Evolutionary conservation across 2,329 filamentous ascomycete species (phyloP).

Genomic region (Apiospora sp.): DNA sequence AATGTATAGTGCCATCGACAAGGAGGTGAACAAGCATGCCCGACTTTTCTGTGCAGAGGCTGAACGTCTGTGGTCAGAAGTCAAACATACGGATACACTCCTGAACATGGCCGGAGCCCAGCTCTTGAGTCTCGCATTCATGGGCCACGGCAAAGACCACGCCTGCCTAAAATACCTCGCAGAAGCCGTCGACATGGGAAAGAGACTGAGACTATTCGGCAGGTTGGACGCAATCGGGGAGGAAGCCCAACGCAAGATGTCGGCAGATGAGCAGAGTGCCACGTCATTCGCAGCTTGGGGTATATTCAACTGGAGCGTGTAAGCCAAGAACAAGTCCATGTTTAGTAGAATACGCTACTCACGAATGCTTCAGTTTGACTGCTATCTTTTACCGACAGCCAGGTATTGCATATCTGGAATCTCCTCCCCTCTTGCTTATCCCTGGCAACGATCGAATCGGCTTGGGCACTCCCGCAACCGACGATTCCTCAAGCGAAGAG

Average conservation of each 20-base stretch:
- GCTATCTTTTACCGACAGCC: conserved; percentile 45
- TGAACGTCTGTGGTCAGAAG: conserved; percentile 36
- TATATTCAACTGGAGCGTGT: conserved; percentile 50
- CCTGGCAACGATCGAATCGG: conserved; percentile 27
- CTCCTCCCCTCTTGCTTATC: conserved; percentile 37
- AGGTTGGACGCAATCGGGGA: conserved; percentile 23
- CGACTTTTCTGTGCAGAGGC: conserved; percentile 38
- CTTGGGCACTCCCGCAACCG: background rate
- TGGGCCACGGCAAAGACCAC: conserved; percentile 47
- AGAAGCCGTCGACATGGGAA: conserved; percentile 42
- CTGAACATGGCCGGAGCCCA: conserved; percentile 42
- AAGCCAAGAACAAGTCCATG: conserved; percentile 28
- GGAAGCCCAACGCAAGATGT: conserved; percentile 25
- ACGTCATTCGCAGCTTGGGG: conserved; percentile 43
- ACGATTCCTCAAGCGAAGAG: conserved; percentile 29
- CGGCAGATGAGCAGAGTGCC: conserved; percentile 30
- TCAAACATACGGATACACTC: conserved; percentile 34
- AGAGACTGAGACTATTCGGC: conserved; percentile 42
- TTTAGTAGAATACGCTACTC: background rate
- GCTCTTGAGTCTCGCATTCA: conserved; percentile 44
- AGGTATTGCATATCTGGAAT: conserved; percentile 35
- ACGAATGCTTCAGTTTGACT: conserved; percentile 36
- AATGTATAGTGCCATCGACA: conserved; percentile 46
- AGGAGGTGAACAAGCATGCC: conserved; percentile 31
- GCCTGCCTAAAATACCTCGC: conserved; percentile 41